Base-by-base conservation (phyloP, 768 basidiomycete genomes). In the Panus rudis region DNA sequence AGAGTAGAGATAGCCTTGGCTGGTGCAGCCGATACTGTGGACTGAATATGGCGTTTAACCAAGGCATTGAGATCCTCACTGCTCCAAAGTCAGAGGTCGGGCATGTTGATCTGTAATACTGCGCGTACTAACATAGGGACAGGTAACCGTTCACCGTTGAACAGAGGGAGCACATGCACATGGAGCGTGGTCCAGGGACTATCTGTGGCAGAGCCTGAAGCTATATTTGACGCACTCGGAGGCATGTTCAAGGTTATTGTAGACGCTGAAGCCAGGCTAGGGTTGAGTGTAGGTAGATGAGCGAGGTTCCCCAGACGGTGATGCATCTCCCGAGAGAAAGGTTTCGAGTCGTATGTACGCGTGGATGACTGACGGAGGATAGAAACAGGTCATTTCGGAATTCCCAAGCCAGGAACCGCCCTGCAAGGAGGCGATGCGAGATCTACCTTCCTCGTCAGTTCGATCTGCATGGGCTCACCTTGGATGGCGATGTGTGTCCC, bases 21-120 rank as follows among this genome's bases (percentile, higher is more conserved):
- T 0, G 88, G 88, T 1, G 79, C 74, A 4, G 79, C 75, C 19
- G 88, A 78, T 3, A 92, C 72, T 5, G 82, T 80, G 6, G 76
- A 66, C 43, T 78, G 74, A 47, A 93, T 85, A 53, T 93, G 91
- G 4, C 79, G 72, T 53, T 75, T 80, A 20, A 91, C 90, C 21
- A 92, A 75, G 10, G 72, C 58, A 52, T 97, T 97, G 26, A 97
- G 71, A 53, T 92, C 90, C 67, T 96, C 92, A 54, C 86, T 89
- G 46, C 27, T 21, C 13, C 5, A 14, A 20, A 45, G 21, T 35
- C 10, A 37, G 21, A 21, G n/a, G 24, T 11, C 7, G 22, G 38
- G 4, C 4, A 27, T 13, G 5, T n/a, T 3, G 6, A 27, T 14
- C 13, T 37, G 13, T 26, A 34, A 25, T 4, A 12, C 6, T 42